These are phyloP conservation scores for Corylus heterophylla DNA, from an alignment of 306 rosid genomes.

Conservation along the genomic window DNA sequence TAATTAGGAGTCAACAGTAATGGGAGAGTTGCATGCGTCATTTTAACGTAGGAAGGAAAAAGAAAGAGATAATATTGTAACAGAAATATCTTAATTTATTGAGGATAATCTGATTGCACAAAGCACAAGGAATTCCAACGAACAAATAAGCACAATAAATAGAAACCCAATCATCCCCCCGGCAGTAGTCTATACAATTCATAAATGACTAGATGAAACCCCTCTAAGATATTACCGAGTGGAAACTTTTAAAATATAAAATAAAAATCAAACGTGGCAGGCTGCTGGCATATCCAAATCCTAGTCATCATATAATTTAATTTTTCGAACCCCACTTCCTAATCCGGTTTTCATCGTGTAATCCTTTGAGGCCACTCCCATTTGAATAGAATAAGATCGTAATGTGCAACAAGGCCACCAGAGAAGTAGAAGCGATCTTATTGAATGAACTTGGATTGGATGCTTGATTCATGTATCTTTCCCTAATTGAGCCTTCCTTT, in stretches of 20 bases:
- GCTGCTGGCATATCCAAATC: constrained; percentile 39
- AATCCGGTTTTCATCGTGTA: constrained; percentile 24
- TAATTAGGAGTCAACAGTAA: not conserved
- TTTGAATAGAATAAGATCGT: constrained; percentile 44
- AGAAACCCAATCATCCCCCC: constrained; percentile 43
- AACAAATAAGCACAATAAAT: constrained; percentile 36
- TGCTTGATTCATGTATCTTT: constrained; percentile 46
- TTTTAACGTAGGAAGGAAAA: not conserved
- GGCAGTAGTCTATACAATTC: constrained; percentile 40
- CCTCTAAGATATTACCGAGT: not conserved
- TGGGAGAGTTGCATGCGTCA: not conserved
- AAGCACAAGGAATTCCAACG: not conserved
- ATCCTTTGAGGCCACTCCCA: constrained; percentile 11
- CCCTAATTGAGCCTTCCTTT: constrained; percentile 59
- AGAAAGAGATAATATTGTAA: not conserved
- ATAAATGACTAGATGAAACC: not conserved
- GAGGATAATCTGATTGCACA: not conserved
- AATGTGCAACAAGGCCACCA: constrained; percentile 54
- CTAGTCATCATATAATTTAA: constrained; percentile 23
- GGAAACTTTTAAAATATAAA: constrained; percentile 19
- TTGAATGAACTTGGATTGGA: constrained; percentile 48
- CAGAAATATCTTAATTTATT: not conserved
- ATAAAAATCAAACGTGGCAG: constrained; percentile 27
- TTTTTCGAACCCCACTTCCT: constrained; percentile 41
- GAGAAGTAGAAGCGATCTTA: constrained; percentile 51